These are phyloP conservation scores for Herpotrichia juniperi DNA, from an alignment of 2,329 filamentous ascomycete genomes.

Conservation along the genomic window DNA sequence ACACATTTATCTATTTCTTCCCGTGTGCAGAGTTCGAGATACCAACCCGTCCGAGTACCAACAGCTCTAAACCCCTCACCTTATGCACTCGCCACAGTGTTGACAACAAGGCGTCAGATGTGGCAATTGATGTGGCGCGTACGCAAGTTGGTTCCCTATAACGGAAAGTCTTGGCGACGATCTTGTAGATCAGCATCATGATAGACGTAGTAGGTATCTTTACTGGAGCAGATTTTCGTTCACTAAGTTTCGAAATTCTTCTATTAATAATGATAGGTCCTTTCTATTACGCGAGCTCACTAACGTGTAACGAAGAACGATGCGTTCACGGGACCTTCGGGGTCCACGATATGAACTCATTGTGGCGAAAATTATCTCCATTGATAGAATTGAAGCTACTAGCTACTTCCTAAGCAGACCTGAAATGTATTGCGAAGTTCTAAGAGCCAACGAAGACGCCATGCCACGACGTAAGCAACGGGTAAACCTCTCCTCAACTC, in stretches of 20 bases:
- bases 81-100: constrained; percentile 6
- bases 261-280: not conserved
- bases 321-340: not conserved
- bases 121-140: constrained; percentile 4
- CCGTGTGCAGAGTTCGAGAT: not conserved
- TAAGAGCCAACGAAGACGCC: too few species aligned
- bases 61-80: not conserved
- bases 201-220: not conserved
- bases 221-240: not conserved
- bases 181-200: not conserved
- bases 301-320: not conserved
- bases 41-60: not conserved
- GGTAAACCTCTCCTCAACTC: too few species aligned
- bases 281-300: not conserved
- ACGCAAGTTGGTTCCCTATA: not conserved
- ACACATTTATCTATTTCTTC: not conserved
- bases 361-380: not conserved
- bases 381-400: not conserved
- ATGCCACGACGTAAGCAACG: too few species aligned
- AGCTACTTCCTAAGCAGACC: too few species aligned
- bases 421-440: too few species aligned
- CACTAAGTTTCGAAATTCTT: not conserved
- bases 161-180: not conserved
- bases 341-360: not conserved
- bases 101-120: too few species aligned